Base-by-base conservation (phyloP, 169 alveolate species). In the Eimeria maxima region DNA sequence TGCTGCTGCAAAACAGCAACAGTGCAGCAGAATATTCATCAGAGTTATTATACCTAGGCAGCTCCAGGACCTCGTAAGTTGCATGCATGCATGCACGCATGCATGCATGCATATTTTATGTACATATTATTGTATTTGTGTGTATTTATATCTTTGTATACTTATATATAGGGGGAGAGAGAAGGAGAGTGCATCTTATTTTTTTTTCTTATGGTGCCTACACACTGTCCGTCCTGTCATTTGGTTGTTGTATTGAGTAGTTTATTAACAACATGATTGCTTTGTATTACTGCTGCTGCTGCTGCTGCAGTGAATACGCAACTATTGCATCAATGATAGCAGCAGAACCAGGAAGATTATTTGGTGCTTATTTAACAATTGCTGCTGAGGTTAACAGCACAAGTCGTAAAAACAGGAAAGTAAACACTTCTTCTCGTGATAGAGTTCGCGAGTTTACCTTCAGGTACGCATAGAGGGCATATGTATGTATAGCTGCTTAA, bases 361-460 rank as follows among this genome's bases (percentile, higher is more conserved):
- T 83, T 16, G 91, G 91, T 8, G 91, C 91, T 53, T 83, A 83
- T 76, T 13, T 83, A 57, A 83, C 55, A 4, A 55, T 83, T 24
- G 91, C 76, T 10, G 91, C 76, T 16, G 91, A 83, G 76, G 91
- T 47, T 13, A 83, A 83, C 76, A 83, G 91, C 74, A 55, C 76
- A 20, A 83, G 91, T 55, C n/a, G 91, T 44, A 53, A 55, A 83
- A 83, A 29, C n/a, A 47, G 91, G 27, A 67, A 14, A 29, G 11
- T 83, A n/a, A 55, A 33, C 91, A 38, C 47, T 11, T 5, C 33
- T 14, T 2, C 18, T 4, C 29, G 76, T 20, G 55, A 53, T 3
- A 63, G 29, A 50, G 67, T 16, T 2, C 55, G 18, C 18, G 91
- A 83, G 53, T 83, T 83, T 55, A 55, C 18, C 3, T 83, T 83